A percentile compares a stretch with the other conserved stretches of the same genome.
Conservation (phyloP, 371 early-diverging fungal species). For the Syncephalastrum monosporum region DNA sequence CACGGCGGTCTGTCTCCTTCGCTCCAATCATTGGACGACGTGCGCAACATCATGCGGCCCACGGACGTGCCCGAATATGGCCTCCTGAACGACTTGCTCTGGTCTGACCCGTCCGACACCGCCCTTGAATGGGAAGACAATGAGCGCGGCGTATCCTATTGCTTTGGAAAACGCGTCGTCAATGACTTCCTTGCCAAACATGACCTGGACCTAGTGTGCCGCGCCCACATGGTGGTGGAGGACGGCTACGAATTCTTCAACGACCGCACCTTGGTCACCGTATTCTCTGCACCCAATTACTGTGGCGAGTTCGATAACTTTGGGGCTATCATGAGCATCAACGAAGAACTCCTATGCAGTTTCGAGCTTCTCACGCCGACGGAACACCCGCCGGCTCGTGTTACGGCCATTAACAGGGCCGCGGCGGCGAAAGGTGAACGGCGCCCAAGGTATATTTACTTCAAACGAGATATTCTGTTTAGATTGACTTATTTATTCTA, state of each 20-base stretch:
- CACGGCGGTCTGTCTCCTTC: slow-evolving; percentile 97
- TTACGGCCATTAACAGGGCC: slow-evolving; percentile 11
- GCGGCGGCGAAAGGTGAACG: slow-evolving; percentile 6
- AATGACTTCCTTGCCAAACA: slow-evolving; percentile 88
- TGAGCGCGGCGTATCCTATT: slow-evolving; percentile 90
- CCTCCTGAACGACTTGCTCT: slow-evolving; percentile 89
- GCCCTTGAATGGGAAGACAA: slow-evolving; percentile 86
- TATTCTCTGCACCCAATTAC: slow-evolving; percentile 96
- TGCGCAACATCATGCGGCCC: slow-evolving; percentile 88
- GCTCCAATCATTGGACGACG: slow-evolving; percentile 84
- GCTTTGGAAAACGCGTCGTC: slow-evolving; percentile 87
- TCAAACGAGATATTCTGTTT: neutral
- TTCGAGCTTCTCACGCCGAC: slow-evolving; percentile 52
- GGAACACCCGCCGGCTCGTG: slow-evolving; percentile 19
- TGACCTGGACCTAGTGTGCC: slow-evolving; percentile 92
- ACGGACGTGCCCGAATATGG: slow-evolving; percentile 96
- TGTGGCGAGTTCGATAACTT: slow-evolving; percentile 97
- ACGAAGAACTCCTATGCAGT: slow-evolving; percentile 90
- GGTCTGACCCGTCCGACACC: slow-evolving; percentile 95
- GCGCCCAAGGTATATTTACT: slow-evolving; percentile 2
- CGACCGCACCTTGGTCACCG: slow-evolving; percentile 89
- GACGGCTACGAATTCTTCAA: slow-evolving; percentile 97
- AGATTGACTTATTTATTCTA: neutral
- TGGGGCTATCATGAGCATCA: slow-evolving; percentile 98
- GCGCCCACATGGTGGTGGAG: slow-evolving; percentile 98